Evolutionary conservation across 2,329 filamentous ascomycete genomes (phyloP).

Genomic region (Beauveria sp.): DNA sequence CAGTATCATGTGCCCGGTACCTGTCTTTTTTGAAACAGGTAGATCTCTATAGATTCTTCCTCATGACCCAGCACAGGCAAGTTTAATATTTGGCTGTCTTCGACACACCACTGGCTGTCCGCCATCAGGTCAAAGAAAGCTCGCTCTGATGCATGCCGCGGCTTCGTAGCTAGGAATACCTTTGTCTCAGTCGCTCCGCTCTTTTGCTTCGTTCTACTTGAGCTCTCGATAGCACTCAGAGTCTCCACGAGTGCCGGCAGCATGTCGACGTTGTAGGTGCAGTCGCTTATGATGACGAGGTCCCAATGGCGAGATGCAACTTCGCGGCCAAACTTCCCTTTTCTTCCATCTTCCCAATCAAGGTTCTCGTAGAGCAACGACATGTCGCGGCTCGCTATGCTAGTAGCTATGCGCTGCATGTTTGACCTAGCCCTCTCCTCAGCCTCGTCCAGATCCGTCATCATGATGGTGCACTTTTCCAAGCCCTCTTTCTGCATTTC

Average conservation of each 20-base stretch:
- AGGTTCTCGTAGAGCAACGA: constrained; percentile 41
- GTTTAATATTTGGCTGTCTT: constrained; percentile 33
- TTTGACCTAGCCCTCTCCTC: constrained; percentile 42
- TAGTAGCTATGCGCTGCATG: constrained; percentile 25
- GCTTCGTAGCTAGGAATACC: constrained; percentile 49
- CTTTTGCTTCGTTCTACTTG: constrained; percentile 22
- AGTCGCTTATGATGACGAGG: constrained; percentile 49
- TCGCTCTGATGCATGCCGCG: constrained; percentile 45
- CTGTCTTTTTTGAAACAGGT: constrained; percentile 37
- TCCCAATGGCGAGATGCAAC: constrained; percentile 39
- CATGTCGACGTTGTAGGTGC: constrained; percentile 54
- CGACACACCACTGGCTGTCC: constrained; percentile 35
- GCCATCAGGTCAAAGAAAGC: constrained; percentile 41
- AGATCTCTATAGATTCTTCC: constrained; percentile 42
- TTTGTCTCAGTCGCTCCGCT: constrained; percentile 23
- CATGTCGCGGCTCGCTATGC: constrained; percentile 22
- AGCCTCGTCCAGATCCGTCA: constrained; percentile 50
- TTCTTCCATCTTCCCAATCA: constrained; percentile 47
- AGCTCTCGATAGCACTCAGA: constrained; percentile 39
- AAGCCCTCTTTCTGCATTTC: constrained; percentile 14
- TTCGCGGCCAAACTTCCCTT: constrained; percentile 35
- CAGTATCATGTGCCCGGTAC: background rate
- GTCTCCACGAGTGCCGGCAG: constrained; percentile 47
- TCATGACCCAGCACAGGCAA: constrained; percentile 39
- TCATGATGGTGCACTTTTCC: constrained; percentile 30